Percentiles rank a stretch among this genome's conserved stretches.
phyloP scores from a whole-genome alignment of 768 basidiomycete genomes.

The Panellus pusillus region DNA sequence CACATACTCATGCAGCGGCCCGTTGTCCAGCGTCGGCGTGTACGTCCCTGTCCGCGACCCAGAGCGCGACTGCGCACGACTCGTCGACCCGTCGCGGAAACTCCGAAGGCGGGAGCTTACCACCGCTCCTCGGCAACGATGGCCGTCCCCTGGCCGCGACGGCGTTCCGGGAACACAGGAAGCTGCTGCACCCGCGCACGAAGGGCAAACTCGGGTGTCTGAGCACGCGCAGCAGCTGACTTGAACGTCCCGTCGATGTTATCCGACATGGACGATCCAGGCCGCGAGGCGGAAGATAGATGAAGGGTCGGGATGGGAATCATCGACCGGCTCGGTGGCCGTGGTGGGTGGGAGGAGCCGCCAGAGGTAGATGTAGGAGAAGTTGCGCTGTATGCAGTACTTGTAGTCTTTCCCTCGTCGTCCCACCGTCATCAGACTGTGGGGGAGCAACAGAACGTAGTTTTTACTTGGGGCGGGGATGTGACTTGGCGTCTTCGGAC shows the following conservation, averaged over 20 bases:
- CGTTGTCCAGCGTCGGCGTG: constrained; percentile 57
- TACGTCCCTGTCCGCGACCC: constrained; percentile 64
- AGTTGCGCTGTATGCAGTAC: constrained; percentile 57
- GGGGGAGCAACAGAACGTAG: constrained; percentile 50
- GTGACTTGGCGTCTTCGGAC: constrained; percentile 77
- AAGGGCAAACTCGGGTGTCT: constrained; percentile 68
- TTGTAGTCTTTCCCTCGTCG: constrained; percentile 39
- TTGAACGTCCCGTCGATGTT: constrained; percentile 51
- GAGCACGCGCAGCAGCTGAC: constrained; percentile 47
- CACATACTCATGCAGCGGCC: constrained; percentile 61
- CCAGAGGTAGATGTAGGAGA: constrained; percentile 59
- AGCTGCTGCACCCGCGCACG: constrained; percentile 62
- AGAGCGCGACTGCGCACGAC: constrained; percentile 64
- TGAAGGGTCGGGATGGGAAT: constrained; percentile 79
- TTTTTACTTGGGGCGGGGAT: constrained; percentile 66
- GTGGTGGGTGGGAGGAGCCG: constrained; percentile 49
- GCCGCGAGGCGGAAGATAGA: constrained; percentile 67
- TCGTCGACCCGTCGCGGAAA: constrained; percentile 59
- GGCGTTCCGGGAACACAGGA: constrained; percentile 47
- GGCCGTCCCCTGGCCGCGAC: constrained; percentile 36
- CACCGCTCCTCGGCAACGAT: constrained; percentile 16
- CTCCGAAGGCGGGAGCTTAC: constrained; percentile 72
- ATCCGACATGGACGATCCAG: constrained; percentile 70
- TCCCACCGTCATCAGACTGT: constrained; percentile 45
- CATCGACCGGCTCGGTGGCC: constrained; percentile 82